Percentiles rank a stretch among this genome's conserved stretches.
These are phyloP conservation scores for Groenewaldozyma auringiensis DNA, from an alignment of 1,139 yeast genomes.

Conservation along the genomic window DNA sequence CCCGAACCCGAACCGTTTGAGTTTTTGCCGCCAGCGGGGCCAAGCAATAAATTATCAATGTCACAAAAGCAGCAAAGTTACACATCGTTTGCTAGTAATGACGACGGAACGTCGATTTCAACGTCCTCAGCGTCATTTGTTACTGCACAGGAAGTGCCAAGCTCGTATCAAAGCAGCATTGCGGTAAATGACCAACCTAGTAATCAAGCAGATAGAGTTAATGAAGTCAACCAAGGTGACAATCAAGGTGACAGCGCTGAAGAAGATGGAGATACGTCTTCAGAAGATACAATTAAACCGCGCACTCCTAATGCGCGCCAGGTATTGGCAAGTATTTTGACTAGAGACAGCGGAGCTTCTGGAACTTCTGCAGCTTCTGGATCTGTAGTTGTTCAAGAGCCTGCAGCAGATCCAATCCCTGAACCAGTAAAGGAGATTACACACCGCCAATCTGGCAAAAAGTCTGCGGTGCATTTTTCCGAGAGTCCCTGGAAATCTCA, in stretches of 20 bases:
- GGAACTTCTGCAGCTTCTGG: neutral
- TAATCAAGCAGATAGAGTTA: neutral
- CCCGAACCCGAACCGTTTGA: neutral
- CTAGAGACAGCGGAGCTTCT: neutral
- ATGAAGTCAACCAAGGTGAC: neutral
- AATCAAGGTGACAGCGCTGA: neutral
- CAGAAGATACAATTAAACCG: neutral
- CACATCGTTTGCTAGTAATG: too few relatives aligned
- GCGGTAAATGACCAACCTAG: neutral
- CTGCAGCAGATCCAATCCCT: neutral
- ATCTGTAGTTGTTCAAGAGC: too few relatives aligned
- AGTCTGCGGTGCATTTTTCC: neutral
- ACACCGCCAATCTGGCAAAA: neutral
- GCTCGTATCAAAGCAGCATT: neutral
- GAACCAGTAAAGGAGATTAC: neutral
- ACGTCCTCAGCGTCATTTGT: constrained; percentile 1
- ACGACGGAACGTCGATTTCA: neutral
- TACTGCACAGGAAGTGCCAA: neutral
- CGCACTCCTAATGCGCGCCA: neutral
- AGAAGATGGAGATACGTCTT: neutral
- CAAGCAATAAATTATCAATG: neutral
- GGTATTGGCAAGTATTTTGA: neutral
- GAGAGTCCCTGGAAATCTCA: neutral
- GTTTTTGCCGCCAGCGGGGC: too few relatives aligned
- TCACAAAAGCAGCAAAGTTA: neutral